Evolutionary conservation across 2,329 filamentous ascomycete genomes (phyloP), one percentile per base, ranked within the genome.

Genomic region (Aspergillus versicolor): DNA sequence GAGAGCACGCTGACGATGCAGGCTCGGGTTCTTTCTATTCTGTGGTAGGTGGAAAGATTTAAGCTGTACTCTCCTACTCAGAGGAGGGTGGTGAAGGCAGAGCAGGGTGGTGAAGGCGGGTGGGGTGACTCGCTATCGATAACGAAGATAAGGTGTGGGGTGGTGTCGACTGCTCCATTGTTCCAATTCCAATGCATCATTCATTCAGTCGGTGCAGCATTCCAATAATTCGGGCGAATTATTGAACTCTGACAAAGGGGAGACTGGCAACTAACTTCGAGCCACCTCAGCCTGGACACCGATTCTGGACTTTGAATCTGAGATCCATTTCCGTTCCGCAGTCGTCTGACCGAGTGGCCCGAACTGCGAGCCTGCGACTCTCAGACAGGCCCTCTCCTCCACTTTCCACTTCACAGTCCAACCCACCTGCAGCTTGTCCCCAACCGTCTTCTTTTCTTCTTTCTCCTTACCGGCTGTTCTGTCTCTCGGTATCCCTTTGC

Each of bases 261-360:
- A 37, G 34, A 6, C 27, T 30, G 8, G 9, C 42, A 21, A 44
- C 13, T 30, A n/a, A 37, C 13, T 30, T 6, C n/a, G 34, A 37
- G 34, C 34, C 34, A 37, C 34, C 12, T 15, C 15, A 30, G 27
- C 27, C 27, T 30, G 27, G 8, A 11, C 34, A 15, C 34, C 34
- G 41, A 12, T 24, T 42, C 17, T 41, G 34, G 34, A 50, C 34
- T 51, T 15, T 22, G 48, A 37, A 47, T 47, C 44, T 34, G 44
- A 47, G 5, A 21, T 21, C 44, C 27, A 30, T 30, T 30, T 47
- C 30, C 22, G 15, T 45, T 46, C 44, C 44, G 17, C 27, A 47
- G 43, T 51, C 38, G 48, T 40, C 48, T 51, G 48, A 43, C 48
- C 48, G 38, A 42, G 37, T 42, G 48, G 48, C 15, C 42, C 38